phyloP scores from a whole-genome alignment of 768 basidiomycete species.

The Suillus cothurnatus region DNA sequence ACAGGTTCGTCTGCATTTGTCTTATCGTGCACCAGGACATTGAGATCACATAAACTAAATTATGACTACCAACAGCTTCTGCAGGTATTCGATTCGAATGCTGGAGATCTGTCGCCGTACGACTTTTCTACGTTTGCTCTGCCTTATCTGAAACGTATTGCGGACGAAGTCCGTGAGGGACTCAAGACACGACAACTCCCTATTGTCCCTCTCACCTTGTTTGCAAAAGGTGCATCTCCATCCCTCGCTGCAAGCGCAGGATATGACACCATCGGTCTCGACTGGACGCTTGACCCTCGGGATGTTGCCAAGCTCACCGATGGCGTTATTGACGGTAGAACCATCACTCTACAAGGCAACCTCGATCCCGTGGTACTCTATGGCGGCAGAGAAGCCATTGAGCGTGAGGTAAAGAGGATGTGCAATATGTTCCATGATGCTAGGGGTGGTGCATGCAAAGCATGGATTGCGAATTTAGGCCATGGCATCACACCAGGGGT shows the following conservation, averaged over 20 bases:
- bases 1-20: slow-evolving; percentile 61
- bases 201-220: slow-evolving; percentile 81
- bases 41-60: neutral
- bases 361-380: slow-evolving; percentile 88
- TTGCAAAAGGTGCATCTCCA: slow-evolving; percentile 92
- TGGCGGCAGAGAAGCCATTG: slow-evolving; percentile 85
- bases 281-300: slow-evolving; percentile 85
- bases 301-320: slow-evolving; percentile 51
- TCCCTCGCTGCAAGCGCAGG: slow-evolving; percentile 66
- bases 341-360: slow-evolving; percentile 88
- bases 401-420: slow-evolving; percentile 82
- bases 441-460: slow-evolving; percentile 52
- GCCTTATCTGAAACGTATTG: slow-evolving; percentile 76
- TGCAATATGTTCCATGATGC: slow-evolving; percentile 65
- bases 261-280: slow-evolving; percentile 89
- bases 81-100: slow-evolving; percentile 98
- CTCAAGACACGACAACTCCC: slow-evolving; percentile 58
- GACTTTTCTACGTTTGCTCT: slow-evolving; percentile 86
- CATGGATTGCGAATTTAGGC: slow-evolving; percentile 97
- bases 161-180: slow-evolving; percentile 60
- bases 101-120: slow-evolving; percentile 86
- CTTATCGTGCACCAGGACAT: neutral
- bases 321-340: slow-evolving; percentile 7
- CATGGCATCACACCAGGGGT: slow-evolving; percentile 98
- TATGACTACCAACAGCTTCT: slow-evolving; percentile 60